Evolutionary conservation across 352 stramenopile species (phyloP).

Genomic region (Phytophthora citricola): DNA sequence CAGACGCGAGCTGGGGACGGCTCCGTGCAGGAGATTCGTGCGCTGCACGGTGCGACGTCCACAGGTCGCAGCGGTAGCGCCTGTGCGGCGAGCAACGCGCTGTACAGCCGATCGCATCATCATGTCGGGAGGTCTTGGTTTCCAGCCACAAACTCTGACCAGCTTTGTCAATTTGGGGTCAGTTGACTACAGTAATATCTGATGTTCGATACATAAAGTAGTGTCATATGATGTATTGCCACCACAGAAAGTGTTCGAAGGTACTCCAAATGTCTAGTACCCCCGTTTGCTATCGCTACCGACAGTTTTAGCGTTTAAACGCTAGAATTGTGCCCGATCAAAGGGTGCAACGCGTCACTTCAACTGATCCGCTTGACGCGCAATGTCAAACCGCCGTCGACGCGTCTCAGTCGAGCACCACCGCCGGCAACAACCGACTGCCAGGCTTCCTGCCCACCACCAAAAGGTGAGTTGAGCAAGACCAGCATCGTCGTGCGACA

Average conservation of each 20-base stretch:
- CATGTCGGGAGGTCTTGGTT: slow-evolving; percentile 19
- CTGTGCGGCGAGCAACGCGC: slow-evolving; percentile 45
- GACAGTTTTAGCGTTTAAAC: not conserved
- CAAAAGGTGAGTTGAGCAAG: slow-evolving; percentile 10
- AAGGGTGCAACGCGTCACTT: slow-evolving; percentile 4
- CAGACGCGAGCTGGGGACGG: slow-evolving; percentile 12
- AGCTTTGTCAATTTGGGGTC: slow-evolving; percentile 16
- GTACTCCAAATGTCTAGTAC: not conserved
- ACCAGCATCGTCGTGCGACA: slow-evolving; percentile 19
- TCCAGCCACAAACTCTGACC: slow-evolving; percentile 31
- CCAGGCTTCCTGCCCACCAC: slow-evolving; percentile 2
- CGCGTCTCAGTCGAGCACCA: slow-evolving; percentile 2
- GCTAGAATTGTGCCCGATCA: not conserved
- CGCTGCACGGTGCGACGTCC: slow-evolving; percentile 28
- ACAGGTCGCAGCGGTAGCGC: slow-evolving; percentile 16
- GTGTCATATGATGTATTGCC: not conserved
- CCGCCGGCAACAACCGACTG: slow-evolving; percentile 7
- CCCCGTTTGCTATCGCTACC: not conserved
- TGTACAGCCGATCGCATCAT: slow-evolving; percentile 66
- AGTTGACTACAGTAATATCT: not conserved
- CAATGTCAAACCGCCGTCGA: slow-evolving; percentile 3
- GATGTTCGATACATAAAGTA: slow-evolving; percentile 19
- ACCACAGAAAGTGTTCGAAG: not conserved
- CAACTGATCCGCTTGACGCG: slow-evolving; percentile 13
- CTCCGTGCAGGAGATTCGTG: slow-evolving; percentile 8